These are phyloP conservation scores for Fusarium sp. DNA, from an alignment of 2,329 filamentous ascomycete species.

Conservation along the genomic window DNA sequence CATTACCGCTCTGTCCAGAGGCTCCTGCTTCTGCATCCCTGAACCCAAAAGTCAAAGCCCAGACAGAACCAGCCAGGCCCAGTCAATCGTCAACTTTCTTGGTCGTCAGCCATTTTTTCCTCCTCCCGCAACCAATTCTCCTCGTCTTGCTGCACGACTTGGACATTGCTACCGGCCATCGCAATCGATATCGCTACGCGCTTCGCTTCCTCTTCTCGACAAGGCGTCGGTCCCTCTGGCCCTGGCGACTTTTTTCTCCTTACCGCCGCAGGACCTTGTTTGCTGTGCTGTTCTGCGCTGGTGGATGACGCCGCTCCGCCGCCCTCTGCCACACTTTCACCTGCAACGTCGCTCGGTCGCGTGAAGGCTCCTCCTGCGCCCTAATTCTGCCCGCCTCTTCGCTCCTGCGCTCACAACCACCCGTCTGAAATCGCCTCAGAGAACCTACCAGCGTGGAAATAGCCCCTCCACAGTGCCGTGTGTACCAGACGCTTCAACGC, in stretches of 20 bases:
- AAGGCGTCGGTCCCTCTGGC: slow-evolving; percentile 16
- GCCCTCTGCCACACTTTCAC: slow-evolving; percentile 30
- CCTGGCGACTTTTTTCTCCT: slow-evolving; percentile 38
- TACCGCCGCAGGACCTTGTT: slow-evolving; percentile 31
- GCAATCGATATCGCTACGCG: slow-evolving; percentile 24
- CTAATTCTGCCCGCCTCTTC: slow-evolving; percentile 30
- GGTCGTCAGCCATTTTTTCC: slow-evolving; percentile 38
- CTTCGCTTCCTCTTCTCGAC: slow-evolving; percentile 19
- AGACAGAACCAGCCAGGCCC: slow-evolving; percentile 4
- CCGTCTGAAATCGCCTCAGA: slow-evolving; percentile 14
- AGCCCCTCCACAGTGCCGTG: slow-evolving; percentile 4
- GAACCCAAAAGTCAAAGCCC: slow-evolving; percentile 43
- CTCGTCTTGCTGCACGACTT: slow-evolving; percentile 27
- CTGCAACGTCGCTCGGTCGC: slow-evolving; percentile 52
- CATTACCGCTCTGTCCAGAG: slow-evolving; percentile 27
- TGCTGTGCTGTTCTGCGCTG: neutral
- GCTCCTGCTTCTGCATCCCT: slow-evolving; percentile 35
- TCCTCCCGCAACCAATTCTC: slow-evolving; percentile 35
- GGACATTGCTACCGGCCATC: slow-evolving; percentile 34
- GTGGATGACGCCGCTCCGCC: slow-evolving; percentile 42
- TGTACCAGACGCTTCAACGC: slow-evolving; percentile 39
- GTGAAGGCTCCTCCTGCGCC: slow-evolving; percentile 50
- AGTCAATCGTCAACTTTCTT: slow-evolving; percentile 45
- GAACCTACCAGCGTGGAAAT: neutral
- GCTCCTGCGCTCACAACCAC: slow-evolving; percentile 13